A percentile compares a stretch with the other conserved stretches of the same genome.
These are phyloP conservation scores for Leccinellum luteum DNA, from an alignment of 768 basidiomycete species.

Conservation along the genomic window DNA sequence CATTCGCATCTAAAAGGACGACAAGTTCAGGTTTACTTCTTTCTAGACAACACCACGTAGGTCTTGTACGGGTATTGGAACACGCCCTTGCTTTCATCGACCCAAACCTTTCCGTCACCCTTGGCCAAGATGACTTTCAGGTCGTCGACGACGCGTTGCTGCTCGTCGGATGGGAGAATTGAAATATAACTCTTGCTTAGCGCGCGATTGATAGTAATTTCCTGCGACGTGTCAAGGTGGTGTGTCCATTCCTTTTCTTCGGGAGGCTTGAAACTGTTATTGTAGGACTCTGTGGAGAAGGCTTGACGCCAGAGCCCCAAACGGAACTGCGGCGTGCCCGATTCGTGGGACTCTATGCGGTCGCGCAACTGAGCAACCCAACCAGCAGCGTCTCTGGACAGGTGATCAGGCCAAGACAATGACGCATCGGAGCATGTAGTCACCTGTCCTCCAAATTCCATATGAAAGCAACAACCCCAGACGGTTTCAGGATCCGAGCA, in stretches of 20 bases:
- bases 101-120: slow-evolving; percentile 69
- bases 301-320: slow-evolving; percentile 68
- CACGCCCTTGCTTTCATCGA: slow-evolving; percentile 65
- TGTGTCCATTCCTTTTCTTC: slow-evolving; percentile 58
- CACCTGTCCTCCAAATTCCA: slow-evolving; percentile 93
- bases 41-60: slow-evolving; percentile 50
- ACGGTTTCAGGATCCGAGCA: slow-evolving; percentile 72
- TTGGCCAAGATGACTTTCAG: slow-evolving; percentile 54
- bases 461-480: slow-evolving; percentile 67
- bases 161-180: slow-evolving; percentile 56
- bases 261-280: slow-evolving; percentile 53
- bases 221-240: slow-evolving; percentile 47
- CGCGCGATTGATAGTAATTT: slow-evolving; percentile 62
- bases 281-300: slow-evolving; percentile 65
- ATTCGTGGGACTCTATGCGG: slow-evolving; percentile 64
- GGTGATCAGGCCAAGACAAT: background rate
- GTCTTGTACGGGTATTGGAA: slow-evolving; percentile 84
- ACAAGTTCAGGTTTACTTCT: slow-evolving; percentile 32
- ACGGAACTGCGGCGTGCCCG: slow-evolving; percentile 80
- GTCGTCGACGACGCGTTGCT: slow-evolving; percentile 47
- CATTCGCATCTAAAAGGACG: background rate
- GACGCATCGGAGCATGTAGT: background rate
- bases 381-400: slow-evolving; percentile 48
- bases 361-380: slow-evolving; percentile 79
- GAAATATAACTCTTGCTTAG: slow-evolving; percentile 86